Conservation (phyloP, 2,329 filamentous ascomycete genomes). For the Pseudocercospora fijiensis region DNA sequence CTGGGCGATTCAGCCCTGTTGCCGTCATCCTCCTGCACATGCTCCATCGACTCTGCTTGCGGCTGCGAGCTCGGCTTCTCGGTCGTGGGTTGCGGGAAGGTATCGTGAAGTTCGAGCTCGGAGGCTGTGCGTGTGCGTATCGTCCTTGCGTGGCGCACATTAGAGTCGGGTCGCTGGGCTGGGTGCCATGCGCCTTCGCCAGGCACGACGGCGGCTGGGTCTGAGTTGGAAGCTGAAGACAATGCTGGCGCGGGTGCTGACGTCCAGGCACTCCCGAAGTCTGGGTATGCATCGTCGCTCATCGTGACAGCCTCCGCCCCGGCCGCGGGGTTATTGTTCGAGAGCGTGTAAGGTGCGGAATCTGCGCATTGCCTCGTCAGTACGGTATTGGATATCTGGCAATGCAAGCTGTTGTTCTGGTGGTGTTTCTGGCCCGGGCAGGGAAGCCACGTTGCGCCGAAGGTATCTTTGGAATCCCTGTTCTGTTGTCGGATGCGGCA, state of each 20-base stretch:
- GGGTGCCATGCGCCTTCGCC: conserved; percentile 51
- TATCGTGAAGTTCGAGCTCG: conserved; percentile 42
- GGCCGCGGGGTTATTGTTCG: neutral
- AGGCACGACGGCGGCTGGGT: conserved; percentile 6
- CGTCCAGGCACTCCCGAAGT: conserved; percentile 44
- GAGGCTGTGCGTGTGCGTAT: conserved; percentile 19
- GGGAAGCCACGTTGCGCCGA: neutral
- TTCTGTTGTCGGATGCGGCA: neutral
- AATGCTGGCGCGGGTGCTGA: conserved; percentile 10
- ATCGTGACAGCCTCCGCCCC: conserved; percentile 18
- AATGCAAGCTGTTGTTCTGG: neutral
- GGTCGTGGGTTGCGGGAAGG: conserved; percentile 33
- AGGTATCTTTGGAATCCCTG: neutral
- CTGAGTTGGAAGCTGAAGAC: neutral
- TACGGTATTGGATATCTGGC: too few relatives aligned
- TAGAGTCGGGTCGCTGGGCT: conserved; percentile 45
- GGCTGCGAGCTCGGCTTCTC: conserved; percentile 21
- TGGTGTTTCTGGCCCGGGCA: neutral
- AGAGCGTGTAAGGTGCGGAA: neutral
- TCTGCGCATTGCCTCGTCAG: conserved; percentile 13
- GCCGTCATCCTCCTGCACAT: conserved; percentile 5
- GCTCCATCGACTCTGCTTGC: conserved; percentile 5
- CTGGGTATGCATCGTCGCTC: conserved; percentile 39
- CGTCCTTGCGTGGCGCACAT: conserved; percentile 24
- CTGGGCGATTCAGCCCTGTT: conserved; percentile 14